Conservation (phyloP, 1,139 yeast genomes). For the Schwanniomyces etchellsii region DNA sequence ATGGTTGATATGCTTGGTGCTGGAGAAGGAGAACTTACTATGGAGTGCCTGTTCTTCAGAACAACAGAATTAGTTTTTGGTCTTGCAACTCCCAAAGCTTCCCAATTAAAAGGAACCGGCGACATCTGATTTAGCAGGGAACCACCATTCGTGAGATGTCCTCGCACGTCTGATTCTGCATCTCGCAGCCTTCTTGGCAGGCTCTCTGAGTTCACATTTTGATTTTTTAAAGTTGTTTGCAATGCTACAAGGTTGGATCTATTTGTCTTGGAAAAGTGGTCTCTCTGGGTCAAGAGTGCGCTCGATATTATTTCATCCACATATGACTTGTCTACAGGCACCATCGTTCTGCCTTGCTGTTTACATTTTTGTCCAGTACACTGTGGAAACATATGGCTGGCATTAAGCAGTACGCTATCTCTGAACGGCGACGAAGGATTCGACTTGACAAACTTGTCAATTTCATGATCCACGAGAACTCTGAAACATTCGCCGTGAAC, state of each 20-base stretch:
- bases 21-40: constrained; percentile 15
- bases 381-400: constrained; percentile 7
- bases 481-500: constrained; percentile 34
- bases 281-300: constrained; percentile 5
- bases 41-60: constrained; percentile 3
- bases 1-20: constrained; percentile 14
- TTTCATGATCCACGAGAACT: constrained; percentile 8
- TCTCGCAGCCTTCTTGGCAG: too few relatives aligned
- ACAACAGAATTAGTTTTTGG: not conserved
- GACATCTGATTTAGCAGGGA: not conserved
- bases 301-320: constrained; percentile 6
- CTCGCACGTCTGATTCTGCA: too few relatives aligned
- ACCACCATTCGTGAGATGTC: not conserved
- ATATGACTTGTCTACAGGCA: constrained; percentile 7
- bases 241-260: constrained; percentile 7
- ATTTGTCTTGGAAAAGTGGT: constrained; percentile 2
- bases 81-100: too few relatives aligned
- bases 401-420: constrained; percentile 2
- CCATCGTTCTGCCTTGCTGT: constrained; percentile 2
- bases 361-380: constrained; percentile 9
- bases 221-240: constrained; percentile 6
- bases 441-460: constrained; percentile 7
- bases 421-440: too few relatives aligned
- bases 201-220: not conserved
- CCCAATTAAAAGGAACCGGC: not conserved